Evolutionary conservation across 495 filamentous ascomycete species (phyloP), one percentile per base, ranked within the genome.

Genomic region (Glonium stellatum): DNA sequence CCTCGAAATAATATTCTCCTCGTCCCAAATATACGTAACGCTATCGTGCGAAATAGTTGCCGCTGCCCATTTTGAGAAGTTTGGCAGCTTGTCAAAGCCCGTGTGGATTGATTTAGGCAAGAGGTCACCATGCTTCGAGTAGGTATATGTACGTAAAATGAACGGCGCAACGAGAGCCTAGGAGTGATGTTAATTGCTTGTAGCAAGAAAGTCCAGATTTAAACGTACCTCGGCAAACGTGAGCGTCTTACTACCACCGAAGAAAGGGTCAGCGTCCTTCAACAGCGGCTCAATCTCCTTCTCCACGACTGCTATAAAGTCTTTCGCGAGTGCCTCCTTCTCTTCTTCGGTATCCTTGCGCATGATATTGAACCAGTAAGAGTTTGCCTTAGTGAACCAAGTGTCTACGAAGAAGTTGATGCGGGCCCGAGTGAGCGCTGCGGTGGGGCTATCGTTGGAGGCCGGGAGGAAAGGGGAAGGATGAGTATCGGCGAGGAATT

Each of bases 211-310:
- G 19, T 8, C 5, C 15, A 36, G 4, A 31, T 46, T n/a, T 22
- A 22, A 15, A 59, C 77, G 61, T 74, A 90, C 89, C 82, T 95
- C 90, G 13, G 83, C 90, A 31, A 90, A 73, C 1, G 89, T 92
- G 36, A 92, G 65, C 67, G 80, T 84, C 53, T 84, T 76, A 56
- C 83, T 86, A 0, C 90, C 90, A n/a, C 84, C 86, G 73, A 93
- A 96, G 75, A 87, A 95, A 0, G 89, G 90, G 0, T 68, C 78
- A 5, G 85, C 85, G 55, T 83, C 81, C 8, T 72, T 70, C 23
- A 96, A 72, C 27, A 87, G 69, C 1, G 87, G 87, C 73, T 89
- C 88, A 54, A 96, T 73, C 65, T 95, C 87, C 72, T 86, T 90
- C 52, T 81, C 78, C 18, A 88, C 70, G 4, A 75, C 75, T 10